A percentile compares a stretch with the other conserved stretches of the same genome.
Conservation (phyloP, 495 filamentous ascomycete genomes). For the Hypoxylon rickii region DNA sequence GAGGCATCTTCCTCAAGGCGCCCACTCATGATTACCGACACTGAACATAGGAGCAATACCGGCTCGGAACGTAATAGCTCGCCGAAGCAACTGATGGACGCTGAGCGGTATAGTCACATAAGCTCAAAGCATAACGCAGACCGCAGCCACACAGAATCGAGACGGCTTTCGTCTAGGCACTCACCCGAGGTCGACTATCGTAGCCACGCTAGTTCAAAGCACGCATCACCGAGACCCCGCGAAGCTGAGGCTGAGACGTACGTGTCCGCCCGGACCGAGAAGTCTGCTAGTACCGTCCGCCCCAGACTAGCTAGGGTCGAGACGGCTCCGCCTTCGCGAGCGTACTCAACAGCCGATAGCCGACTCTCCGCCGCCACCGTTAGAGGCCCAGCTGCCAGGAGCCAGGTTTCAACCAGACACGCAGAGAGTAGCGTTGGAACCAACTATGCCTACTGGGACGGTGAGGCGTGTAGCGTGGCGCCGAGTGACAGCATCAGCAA, state of each 20-base stretch:
- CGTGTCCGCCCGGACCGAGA: conserved; percentile 44
- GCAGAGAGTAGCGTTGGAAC: conserved; percentile 51
- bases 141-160: conserved; percentile 30
- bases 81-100: conserved; percentile 27
- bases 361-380: conserved; percentile 39
- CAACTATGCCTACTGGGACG: conserved; percentile 38
- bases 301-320: conserved; percentile 20
- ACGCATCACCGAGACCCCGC: conserved; percentile 16
- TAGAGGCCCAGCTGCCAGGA: conserved; percentile 32
- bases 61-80: conserved; percentile 17
- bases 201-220: conserved; percentile 16
- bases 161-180: conserved; percentile 14
- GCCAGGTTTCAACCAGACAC: conserved; percentile 41
- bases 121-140: conserved; percentile 16
- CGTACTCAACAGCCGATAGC: conserved; percentile 37
- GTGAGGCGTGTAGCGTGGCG: conserved; percentile 52
- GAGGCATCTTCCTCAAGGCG: conserved; percentile 37
- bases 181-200: conserved; percentile 22
- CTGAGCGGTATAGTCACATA: conserved; percentile 38
- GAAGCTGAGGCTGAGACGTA: conserved; percentile 42
- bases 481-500: conserved; percentile 73
- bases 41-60: conserved; percentile 28
- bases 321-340: conserved; percentile 29
- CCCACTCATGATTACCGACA: conserved; percentile 39
- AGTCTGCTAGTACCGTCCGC: conserved; percentile 41